Evolutionary conservation across 768 basidiomycete genomes (phyloP), one percentile per base, ranked within the genome.

Genomic region (Suillus subaureus): DNA sequence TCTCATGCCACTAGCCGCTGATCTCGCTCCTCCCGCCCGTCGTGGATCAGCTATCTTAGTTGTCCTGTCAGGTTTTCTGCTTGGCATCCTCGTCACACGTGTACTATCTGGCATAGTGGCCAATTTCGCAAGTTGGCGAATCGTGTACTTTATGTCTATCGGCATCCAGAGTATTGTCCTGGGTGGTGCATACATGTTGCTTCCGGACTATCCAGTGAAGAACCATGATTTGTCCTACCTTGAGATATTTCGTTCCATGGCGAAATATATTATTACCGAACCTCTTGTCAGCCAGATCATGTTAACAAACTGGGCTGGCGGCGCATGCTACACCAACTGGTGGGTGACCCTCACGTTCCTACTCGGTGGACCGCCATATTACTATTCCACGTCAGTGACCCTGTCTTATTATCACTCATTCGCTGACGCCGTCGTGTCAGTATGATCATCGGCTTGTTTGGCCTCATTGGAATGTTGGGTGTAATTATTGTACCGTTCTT

Each of bases 311-410:
- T 47, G 73, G 16, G 74, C 72, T 2, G 72, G 74, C 7, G 67
- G 70, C 31, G 77, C 76, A 0, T 73, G 76, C 28, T 77, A 72
- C 67, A 67, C 76, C 9, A 75, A 71, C 51, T 79, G 79, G 64
- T 79, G 79, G 80, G 79, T 80, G 6, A 79, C 78, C 18, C 70
- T 83, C 64, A 84, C 83, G 0, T 84, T 84, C 69, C 72, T 84
- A n/a, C 72, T 84, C 23, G 73, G 74, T 42, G 79, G 73, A 33
- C 39, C 76, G 0, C 82, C 82, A 0, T 84, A 82, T 66, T 51
- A 75, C 68, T 81, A 76, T 68, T 74, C 31, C 31, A 77, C 74
- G 75, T 75, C 31, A 1, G 74, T 73, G 9, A 23, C n/a, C 0
- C 8, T 16, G 18, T 60, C 37, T 23, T 39, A 18, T 55, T 52